Evolutionary conservation across 768 basidiomycete species (phyloP).

Genomic region (Coprinellus micaceus): DNA sequence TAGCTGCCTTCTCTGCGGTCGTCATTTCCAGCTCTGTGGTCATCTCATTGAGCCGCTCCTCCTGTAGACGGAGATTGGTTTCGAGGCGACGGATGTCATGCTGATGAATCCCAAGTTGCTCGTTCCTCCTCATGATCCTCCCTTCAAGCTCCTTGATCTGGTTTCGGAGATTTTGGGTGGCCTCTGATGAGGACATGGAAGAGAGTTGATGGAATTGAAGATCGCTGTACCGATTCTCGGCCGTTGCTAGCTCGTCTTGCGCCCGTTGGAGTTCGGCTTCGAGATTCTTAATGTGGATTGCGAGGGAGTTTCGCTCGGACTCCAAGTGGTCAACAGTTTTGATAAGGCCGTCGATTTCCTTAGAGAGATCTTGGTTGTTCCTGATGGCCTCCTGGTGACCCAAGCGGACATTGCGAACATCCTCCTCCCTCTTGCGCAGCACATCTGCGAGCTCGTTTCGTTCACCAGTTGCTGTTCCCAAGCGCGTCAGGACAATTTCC

Average conservation of each 20-base stretch:
- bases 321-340: conserved; percentile 53
- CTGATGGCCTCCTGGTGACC: conserved; percentile 35
- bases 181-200: conserved; percentile 55
- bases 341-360: conserved; percentile 41
- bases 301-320: conserved; percentile 62
- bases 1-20: conserved; percentile 65
- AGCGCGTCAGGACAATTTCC: conserved; percentile 26
- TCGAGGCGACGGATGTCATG: conserved; percentile 77
- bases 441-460: conserved; percentile 34
- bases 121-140: conserved; percentile 61
- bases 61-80: conserved; percentile 68
- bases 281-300: conserved; percentile 63
- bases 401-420: conserved; percentile 28
- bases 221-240: conserved; percentile 56
- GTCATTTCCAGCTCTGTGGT: conserved; percentile 64
- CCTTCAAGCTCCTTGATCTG: conserved; percentile 69
- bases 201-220: conserved; percentile 68
- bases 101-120: conserved; percentile 75
- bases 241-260: conserved; percentile 51
- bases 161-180: conserved; percentile 49
- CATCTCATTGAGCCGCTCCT: conserved; percentile 71
- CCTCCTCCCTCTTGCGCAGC: conserved; percentile 30
- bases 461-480: conserved; percentile 35
- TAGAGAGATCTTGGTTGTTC: conserved; percentile 38
- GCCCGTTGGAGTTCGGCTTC: conserved; percentile 50